Evolutionary conservation across 306 rosid species (phyloP).

Genomic region (Acacia melanoxylon): DNA sequence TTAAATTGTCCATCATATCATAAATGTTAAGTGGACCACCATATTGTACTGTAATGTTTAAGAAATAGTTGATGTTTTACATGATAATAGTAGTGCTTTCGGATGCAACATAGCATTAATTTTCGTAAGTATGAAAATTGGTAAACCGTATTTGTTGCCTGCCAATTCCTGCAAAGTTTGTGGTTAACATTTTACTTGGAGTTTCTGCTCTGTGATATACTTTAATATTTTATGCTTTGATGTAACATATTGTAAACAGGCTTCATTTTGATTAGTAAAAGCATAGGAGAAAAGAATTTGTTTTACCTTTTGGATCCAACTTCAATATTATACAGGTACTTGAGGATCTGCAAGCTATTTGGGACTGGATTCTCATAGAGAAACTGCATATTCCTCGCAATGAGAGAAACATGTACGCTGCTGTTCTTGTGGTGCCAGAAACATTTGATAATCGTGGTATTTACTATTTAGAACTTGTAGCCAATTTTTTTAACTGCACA

Average conservation of each 20-base stretch:
- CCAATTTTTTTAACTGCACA: constrained; percentile 21
- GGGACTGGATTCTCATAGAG: constrained; percentile 93
- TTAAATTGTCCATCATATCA: neutral
- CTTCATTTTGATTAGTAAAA: neutral
- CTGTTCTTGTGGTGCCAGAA: constrained; percentile 82
- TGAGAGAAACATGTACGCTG: constrained; percentile 82
- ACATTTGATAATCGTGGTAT: constrained; percentile 93
- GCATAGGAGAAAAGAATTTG: neutral
- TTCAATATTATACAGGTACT: constrained; percentile 57
- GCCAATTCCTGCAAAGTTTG: constrained; percentile 4
- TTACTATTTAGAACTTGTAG: constrained; percentile 41
- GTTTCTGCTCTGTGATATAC: neutral
- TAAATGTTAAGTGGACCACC: constrained; percentile 8
- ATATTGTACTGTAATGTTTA: constrained; percentile 16
- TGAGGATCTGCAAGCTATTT: constrained; percentile 80
- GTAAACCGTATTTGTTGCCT: neutral
- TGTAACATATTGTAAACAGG: neutral
- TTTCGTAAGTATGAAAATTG: neutral
- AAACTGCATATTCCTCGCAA: constrained; percentile 68
- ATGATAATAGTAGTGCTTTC: neutral
- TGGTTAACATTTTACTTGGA: constrained; percentile 6
- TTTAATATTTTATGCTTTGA: constrained; percentile 10
- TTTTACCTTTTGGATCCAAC: constrained; percentile 23
- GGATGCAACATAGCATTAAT: neutral
- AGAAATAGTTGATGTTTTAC: neutral